Conservation (phyloP, 495 filamentous ascomycete genomes). For the Penicillium canescens region DNA sequence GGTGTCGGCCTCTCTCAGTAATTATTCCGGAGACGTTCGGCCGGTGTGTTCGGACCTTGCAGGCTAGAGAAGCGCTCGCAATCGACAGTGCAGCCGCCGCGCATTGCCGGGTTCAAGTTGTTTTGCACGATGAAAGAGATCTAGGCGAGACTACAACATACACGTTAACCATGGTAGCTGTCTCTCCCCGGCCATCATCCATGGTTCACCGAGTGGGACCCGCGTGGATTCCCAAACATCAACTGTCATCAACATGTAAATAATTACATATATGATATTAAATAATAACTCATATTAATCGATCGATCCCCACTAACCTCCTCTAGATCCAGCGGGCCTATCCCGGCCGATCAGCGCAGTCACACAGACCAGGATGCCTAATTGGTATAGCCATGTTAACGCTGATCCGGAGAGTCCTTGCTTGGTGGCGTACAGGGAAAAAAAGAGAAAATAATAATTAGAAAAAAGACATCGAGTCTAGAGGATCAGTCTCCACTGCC, state of each 20-base stretch:
- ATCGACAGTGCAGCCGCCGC: slow-evolving; percentile 28
- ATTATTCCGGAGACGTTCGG: slow-evolving; percentile 4
- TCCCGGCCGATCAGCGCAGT: slow-evolving; percentile 29
- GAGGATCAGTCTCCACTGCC: slow-evolving; percentile 7
- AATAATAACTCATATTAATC: no score
- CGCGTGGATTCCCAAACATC: slow-evolving; percentile 4
- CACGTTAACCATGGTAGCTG: no score
- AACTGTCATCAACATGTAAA: background rate
- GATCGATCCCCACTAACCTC: slow-evolving; percentile 9
- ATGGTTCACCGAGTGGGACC: slow-evolving; percentile 21
- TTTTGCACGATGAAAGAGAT: slow-evolving; percentile 11
- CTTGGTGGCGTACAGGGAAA: slow-evolving; percentile 23
- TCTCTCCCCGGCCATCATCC: slow-evolving; percentile 10
- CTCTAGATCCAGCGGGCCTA: slow-evolving; percentile 17
- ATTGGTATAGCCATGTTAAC: slow-evolving; percentile 12
- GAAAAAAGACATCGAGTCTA: slow-evolving; percentile 2
- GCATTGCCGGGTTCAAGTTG: slow-evolving; percentile 17
- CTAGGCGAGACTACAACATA: background rate
- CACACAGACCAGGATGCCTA: slow-evolving; percentile 34
- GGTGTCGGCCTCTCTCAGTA: background rate
- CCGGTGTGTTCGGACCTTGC: slow-evolving; percentile 9
- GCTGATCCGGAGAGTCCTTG: slow-evolving; percentile 20
- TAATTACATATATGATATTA: no score
- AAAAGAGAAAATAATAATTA: background rate
- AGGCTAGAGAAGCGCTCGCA: slow-evolving; percentile 10